Base-by-base conservation (phyloP, 2,329 filamentous ascomycete genomes). In the Zasmidium citrigriseum region DNA sequence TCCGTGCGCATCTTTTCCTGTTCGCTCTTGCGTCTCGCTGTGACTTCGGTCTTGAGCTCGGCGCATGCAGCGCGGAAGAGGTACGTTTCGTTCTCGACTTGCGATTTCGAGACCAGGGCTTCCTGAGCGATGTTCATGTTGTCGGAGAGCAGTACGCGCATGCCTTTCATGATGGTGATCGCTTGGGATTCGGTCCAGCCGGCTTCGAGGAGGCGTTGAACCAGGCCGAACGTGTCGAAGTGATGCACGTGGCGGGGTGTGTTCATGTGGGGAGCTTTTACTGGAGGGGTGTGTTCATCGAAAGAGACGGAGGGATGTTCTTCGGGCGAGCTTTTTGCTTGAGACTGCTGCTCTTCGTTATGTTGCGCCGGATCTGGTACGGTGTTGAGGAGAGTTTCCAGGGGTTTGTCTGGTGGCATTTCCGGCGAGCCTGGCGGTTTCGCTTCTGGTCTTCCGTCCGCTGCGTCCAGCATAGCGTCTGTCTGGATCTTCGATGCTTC, bases 51-150 rank as follows among this genome's bases (percentile, higher is more conserved):
- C 67, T 87, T 86, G 29, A 99, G 83, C 77, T 99, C 95, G 2
- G 90, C 93, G 73, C 93, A 97, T 2, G 95, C 95, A 1, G 95
- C 95, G 54, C 89, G 86, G 79, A 99, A 99, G 11, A 99, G 83
- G 72, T 99, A 99, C 7, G 88, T 88, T 75, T 97, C 82, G 73
- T 98, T 99, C 72, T 98, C 93, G 38, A 96, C 89, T 68, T 96
- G 91, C 46, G 88, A 91, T 75, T 96, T 97, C 73, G 88, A 91
- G 11, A 97, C 90, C 9, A 98, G 80, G 2, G 87, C 89, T 49
- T 86, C 82, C 70, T 89, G 89, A 48, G 95, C 95, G 14, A 92
- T 80, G 57, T 91, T 87, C 58, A 98, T 82, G 71, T 98, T 96
- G 20, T 87, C 80, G 10, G 88, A 86, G 14, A 99, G 78, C 51